Percentiles rank a stretch among this genome's conserved stretches.
Evolutionary conservation across 1,139 yeast genomes (phyloP).

Genomic region (Candida frijolesensis): DNA sequence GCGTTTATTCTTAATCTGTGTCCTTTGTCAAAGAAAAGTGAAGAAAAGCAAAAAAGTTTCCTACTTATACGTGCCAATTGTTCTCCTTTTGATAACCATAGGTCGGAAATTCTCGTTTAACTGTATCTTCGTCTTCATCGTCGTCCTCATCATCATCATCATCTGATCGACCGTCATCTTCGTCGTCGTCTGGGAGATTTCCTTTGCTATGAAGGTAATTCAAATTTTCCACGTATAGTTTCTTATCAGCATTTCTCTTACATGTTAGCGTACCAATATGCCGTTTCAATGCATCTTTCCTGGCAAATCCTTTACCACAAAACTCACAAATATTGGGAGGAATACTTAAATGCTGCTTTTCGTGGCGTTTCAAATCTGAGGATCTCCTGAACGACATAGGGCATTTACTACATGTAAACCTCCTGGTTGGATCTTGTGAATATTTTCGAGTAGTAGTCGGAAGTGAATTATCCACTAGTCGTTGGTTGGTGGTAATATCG

Average conservation of each 20-base stretch:
- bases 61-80: slow-evolving; percentile 2
- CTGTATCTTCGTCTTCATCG: slow-evolving; percentile 10
- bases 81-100: slow-evolving; percentile 15
- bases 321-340: slow-evolving; percentile 71
- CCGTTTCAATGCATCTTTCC: slow-evolving; percentile 77
- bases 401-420: slow-evolving; percentile 52
- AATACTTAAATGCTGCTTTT: slow-evolving; percentile 55
- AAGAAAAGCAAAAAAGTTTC: too few species aligned
- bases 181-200: slow-evolving; percentile 6
- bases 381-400: slow-evolving; percentile 61
- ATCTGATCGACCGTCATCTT: slow-evolving; percentile 4
- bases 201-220: slow-evolving; percentile 22
- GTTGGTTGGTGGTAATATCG: neutral
- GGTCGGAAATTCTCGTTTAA: slow-evolving; percentile 13
- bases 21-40: neutral
- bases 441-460: neutral
- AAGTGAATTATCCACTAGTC: neutral
- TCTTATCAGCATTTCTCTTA: slow-evolving; percentile 62
- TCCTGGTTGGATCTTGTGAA: slow-evolving; percentile 25
- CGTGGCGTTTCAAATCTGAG: slow-evolving; percentile 67
- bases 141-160: slow-evolving; percentile 9
- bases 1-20: neutral
- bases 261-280: slow-evolving; percentile 75
- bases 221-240: slow-evolving; percentile 40
- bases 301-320: slow-evolving; percentile 81